Base-by-base conservation (phyloP, 371 early-diverging fungal genomes). In the Rhizopus arrhizus region DNA sequence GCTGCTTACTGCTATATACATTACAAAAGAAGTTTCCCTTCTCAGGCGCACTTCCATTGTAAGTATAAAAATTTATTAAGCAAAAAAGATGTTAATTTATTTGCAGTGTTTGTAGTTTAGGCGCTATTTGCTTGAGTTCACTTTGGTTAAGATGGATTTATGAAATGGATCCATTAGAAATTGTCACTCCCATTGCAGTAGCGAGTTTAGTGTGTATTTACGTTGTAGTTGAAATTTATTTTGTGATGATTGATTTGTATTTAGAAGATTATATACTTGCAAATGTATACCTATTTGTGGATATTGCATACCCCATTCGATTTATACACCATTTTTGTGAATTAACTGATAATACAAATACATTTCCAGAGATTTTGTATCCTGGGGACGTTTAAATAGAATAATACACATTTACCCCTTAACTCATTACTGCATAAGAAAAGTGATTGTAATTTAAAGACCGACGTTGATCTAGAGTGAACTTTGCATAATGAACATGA, bases 311-410 rank as follows among this genome's bases (percentile, higher is more conserved):
- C 49, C 81, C 81, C 13, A 72, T 81, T 45, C 73, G 78, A 10
- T 81, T 75, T 41, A 62, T 81, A n/a, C 81, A 81, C 45, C 75
- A 81, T 58, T 38, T 73, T 22, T 81, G 81, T 53, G 81, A 81
- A 57, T 55, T 81, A 22, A 67, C 78, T 1, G 81, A 81, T 47
- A 66, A 70, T 51, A 55, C 76, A 32, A 61, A 68, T 41, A 43
- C 58, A 28, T 64, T 67, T 34, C 69, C 65, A 53, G 69, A 69
- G 43, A 64, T 69, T n/a, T 36, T 69, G 34, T 58, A 57, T 46
- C 69, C 69, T 50, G 62, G 61, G 13, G 58, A 63, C 28, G 48
- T 48, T 29, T 48, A 48, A 29, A 43, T 13, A n/a, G n/a, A 43
- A 43, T 0, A 5, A 11, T 22, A 22, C 22, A 22, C 22, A 22